Percentiles rank a stretch among this genome's conserved stretches.
Conservation (phyloP, 2,329 filamentous ascomycete species). For the Aspergillus fructus region DNA sequence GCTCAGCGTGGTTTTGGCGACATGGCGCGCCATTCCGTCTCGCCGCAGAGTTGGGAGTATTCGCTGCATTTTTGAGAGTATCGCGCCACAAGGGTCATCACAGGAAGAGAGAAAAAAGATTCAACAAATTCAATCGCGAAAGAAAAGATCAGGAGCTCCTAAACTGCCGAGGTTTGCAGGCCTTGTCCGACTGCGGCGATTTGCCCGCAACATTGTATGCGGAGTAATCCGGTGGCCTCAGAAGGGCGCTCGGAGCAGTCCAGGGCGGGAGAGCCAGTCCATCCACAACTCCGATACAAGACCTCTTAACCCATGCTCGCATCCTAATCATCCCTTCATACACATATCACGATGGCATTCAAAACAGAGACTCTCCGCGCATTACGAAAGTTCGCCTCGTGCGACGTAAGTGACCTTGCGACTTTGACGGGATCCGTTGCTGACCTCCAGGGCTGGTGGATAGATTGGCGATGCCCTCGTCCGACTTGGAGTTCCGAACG, state of each 20-base stretch:
- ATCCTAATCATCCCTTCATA: not conserved
- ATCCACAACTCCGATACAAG: not conserved
- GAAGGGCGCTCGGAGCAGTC: not conserved
- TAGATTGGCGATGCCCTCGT: slow-evolving; percentile 39
- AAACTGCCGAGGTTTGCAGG: not conserved
- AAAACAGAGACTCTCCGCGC: slow-evolving; percentile 15
- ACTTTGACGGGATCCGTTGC: not conserved
- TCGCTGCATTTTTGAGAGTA: not conserved
- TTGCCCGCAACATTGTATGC: not conserved
- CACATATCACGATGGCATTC: slow-evolving; percentile 9
- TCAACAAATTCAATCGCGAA: not conserved
- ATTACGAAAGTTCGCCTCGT: slow-evolving; percentile 7
- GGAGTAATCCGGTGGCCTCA: not conserved
- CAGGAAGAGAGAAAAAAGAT: not conserved
- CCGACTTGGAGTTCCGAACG: slow-evolving; percentile 32
- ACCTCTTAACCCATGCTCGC: not conserved
- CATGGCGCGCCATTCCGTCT: not conserved
- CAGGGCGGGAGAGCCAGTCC: not conserved
- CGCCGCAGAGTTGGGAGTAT: not conserved
- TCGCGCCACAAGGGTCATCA: not conserved
- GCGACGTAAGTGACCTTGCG: slow-evolving; percentile 5
- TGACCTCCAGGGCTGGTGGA: not conserved
- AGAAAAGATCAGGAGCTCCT: not conserved
- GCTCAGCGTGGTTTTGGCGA: not conserved
- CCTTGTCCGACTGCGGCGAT: not conserved